A percentile compares a stretch with the other conserved stretches of the same genome.
Evolutionary conservation across 73 alveolate genomes (phyloP).

Genomic region (Tetrahymena thermophila): DNA sequence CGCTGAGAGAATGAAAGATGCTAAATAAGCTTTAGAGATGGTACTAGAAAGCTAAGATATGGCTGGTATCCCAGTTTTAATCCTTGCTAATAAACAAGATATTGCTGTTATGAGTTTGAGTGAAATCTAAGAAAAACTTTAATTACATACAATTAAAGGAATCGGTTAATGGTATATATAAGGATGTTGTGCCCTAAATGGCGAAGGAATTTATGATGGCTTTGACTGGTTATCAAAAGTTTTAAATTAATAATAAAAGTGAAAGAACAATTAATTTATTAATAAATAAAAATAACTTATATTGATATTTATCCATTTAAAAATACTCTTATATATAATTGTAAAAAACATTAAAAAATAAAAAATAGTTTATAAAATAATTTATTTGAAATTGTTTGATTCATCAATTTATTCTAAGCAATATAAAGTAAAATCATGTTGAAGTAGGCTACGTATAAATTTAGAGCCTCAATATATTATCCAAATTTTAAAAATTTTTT

Average conservation of each 20-base stretch:
- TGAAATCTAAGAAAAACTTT: conserved; percentile 30
- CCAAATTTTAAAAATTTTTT: too few species aligned
- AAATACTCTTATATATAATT: too few species aligned
- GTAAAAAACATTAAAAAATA: too few species aligned
- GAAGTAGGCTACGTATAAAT: too few species aligned
- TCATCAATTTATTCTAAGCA: too few species aligned
- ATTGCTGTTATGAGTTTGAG: conserved; percentile 25
- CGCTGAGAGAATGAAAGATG: conserved; percentile 43
- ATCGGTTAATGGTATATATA: conserved; percentile 26
- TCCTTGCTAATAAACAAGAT: conserved; percentile 80
- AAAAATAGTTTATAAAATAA: too few species aligned
- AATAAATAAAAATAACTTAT: too few species aligned
- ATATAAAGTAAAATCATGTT: too few species aligned
- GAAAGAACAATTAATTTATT: background rate
- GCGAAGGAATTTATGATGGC: conserved; percentile 70
- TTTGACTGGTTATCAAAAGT: conserved; percentile 38
- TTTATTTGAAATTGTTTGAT: too few species aligned
- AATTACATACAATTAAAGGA: conserved; percentile 10
- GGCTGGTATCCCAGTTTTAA: conserved; percentile 61
- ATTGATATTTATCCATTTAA: too few species aligned
- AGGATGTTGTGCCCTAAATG: conserved; percentile 63
- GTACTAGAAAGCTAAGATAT: conserved; percentile 41
- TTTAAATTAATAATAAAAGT: background rate
- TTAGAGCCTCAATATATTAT: too few species aligned
- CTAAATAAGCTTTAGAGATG: conserved; percentile 59